Evolutionary conservation across 2,329 filamentous ascomycete genomes (phyloP), one percentile per base, ranked within the genome.

Genomic region (Epichloe hybrida): DNA sequence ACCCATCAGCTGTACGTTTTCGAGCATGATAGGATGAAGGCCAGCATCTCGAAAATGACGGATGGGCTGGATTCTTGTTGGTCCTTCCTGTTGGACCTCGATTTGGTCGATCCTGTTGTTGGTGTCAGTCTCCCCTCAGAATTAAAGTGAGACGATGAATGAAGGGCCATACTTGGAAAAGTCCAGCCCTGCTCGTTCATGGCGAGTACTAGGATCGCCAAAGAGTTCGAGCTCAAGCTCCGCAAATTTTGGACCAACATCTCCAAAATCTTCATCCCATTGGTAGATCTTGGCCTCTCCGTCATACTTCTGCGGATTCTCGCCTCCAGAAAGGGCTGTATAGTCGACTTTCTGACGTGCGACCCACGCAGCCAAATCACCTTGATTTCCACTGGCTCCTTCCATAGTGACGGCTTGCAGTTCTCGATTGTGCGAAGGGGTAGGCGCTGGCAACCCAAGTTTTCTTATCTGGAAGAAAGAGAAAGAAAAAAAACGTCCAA

Each of bases 241-340:
- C 0, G 76, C 71, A 49, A 83, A 77, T 47, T 72, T 72, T 0
- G 89, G 89, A 6, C 84, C 91, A 50, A 98, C 73, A 40, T 97
- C 91, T 2, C 91, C 93, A 57, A 77, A 86, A 3, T 95, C 88
- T 11, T 89, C 88, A 17, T 81, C 75, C 85, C 86, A 97, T 61
- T 90, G 80, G 59, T 97, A 97, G 42, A 85, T 73, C 0, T 63
- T 69, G n/a, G 80, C 83, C 50, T 77, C 77, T 38, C 71, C 65
- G 13, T 74, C 77, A 68, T 74, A 80, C 2, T 63, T 59, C 11
- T 60, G 59, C 6, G 47, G 39, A 4, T 44, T 49, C 5, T 59
- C 53, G 3, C 48, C 52, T 4, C 54, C 40, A 1, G 53, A 36
- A 42, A 62, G 37, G 4, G 64, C 56, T 13, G 63, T 60, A 61